phyloP scores from a whole-genome alignment of 2,329 filamentous ascomycete genomes.

The Paradendryphiella salina region DNA sequence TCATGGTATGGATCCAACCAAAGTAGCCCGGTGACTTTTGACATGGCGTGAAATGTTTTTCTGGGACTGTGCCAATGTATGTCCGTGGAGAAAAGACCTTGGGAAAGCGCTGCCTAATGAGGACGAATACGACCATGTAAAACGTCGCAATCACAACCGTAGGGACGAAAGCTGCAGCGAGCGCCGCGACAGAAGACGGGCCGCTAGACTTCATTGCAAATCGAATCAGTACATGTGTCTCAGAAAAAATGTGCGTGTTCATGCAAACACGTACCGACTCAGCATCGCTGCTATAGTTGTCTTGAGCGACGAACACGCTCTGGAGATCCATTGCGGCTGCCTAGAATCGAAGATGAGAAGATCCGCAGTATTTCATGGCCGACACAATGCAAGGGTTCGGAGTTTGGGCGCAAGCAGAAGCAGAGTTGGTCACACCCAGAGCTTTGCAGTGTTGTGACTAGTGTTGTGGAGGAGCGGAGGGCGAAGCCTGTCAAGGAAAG shows the following conservation, averaged over 20 bases:
- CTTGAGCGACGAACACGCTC: slow-evolving; percentile 17
- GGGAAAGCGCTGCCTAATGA: slow-evolving; percentile 49
- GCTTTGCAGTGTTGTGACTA: slow-evolving; percentile 8
- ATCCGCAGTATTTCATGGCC: slow-evolving; percentile 10
- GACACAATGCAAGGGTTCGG: background rate
- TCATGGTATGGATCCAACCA: slow-evolving; percentile 54
- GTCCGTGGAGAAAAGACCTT: slow-evolving; percentile 53
- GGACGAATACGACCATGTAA: slow-evolving; percentile 44
- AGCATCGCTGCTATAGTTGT: slow-evolving; percentile 17
- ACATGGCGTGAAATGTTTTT: slow-evolving; percentile 49
- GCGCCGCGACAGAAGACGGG: slow-evolving; percentile 38
- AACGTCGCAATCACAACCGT: slow-evolving; percentile 37
- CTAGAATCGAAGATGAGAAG: background rate
- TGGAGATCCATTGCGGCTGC: slow-evolving; percentile 23
- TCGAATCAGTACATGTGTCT: slow-evolving; percentile 11
- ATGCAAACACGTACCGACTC: slow-evolving; percentile 21
- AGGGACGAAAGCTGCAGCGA: slow-evolving; percentile 44
- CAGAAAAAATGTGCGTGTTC: background rate
- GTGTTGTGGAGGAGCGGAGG: slow-evolving; percentile 3
- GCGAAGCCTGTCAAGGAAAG: slow-evolving; percentile 9
- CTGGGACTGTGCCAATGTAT: slow-evolving; percentile 50
- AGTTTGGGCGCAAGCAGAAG: background rate
- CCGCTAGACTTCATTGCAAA: slow-evolving; percentile 29
- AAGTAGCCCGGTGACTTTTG: slow-evolving; percentile 32
- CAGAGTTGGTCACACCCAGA: background rate